These are phyloP conservation scores for Populus trichocarpa DNA, from an alignment of 441 rosid genomes.

Conservation along the genomic window DNA sequence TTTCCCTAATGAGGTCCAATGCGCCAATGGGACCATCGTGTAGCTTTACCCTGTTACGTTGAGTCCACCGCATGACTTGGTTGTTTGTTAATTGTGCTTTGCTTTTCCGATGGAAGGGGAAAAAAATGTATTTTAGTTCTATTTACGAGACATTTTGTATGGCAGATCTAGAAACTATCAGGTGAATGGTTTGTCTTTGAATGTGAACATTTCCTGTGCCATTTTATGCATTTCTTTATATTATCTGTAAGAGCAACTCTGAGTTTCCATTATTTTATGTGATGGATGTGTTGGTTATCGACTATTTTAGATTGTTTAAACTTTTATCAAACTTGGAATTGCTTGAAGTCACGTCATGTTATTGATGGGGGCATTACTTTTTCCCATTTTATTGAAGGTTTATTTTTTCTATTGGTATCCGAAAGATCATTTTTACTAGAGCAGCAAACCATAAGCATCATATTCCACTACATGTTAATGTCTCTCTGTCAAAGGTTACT, in stretches of 20 bases:
- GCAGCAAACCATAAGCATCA: too few relatives aligned
- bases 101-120: neutral
- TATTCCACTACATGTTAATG: too few relatives aligned
- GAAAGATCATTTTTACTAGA: too few relatives aligned
- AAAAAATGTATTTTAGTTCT: constrained; percentile 20
- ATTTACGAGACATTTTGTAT: constrained; percentile 14
- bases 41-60: constrained; percentile 15
- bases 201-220: neutral
- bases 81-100: constrained; percentile 9
- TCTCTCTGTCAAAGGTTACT: too few relatives aligned
- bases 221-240: constrained; percentile 1
- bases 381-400: neutral
- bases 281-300: neutral
- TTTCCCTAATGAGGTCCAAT: constrained; percentile 23
- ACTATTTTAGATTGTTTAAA: neutral
- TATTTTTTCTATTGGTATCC: too few relatives aligned
- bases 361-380: neutral
- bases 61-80: constrained; percentile 12
- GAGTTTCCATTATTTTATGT: neutral
- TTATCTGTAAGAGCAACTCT: neutral
- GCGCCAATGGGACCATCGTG: constrained; percentile 21
- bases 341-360: neutral
- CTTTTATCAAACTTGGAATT: neutral
- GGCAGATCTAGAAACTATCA: constrained; percentile 15
- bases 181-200: constrained; percentile 20